phyloP scores from a whole-genome alignment of 768 basidiomycete species.

The Rhizopogon rudus region DNA sequence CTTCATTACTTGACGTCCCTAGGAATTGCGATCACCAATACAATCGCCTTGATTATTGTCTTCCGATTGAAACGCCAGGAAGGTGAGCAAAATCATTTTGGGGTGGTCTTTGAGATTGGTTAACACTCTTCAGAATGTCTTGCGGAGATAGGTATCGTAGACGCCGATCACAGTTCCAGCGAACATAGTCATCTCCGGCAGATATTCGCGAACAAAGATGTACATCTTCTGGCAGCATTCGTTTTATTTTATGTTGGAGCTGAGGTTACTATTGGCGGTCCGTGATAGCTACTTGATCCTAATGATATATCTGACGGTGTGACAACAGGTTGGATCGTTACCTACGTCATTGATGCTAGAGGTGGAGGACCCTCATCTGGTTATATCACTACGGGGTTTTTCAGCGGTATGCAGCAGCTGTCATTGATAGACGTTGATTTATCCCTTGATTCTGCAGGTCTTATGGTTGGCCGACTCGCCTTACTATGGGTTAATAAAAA shows the following conservation, averaged over 20 bases:
- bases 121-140: slow-evolving; percentile 42
- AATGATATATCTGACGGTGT: background rate
- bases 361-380: slow-evolving; percentile 44
- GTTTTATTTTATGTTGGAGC: slow-evolving; percentile 65
- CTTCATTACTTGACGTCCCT: slow-evolving; percentile 74
- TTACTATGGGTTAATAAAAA: slow-evolving; percentile 54
- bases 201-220: slow-evolving; percentile 46
- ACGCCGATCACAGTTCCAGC: slow-evolving; percentile 30
- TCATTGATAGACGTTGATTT: background rate
- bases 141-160: slow-evolving; percentile 44
- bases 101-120: background rate
- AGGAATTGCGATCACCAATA: slow-evolving; percentile 58
- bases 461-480: slow-evolving; percentile 50
- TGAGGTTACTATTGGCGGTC: slow-evolving; percentile 48
- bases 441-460: slow-evolving; percentile 30
- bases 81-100: slow-evolving; percentile 34
- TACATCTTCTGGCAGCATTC: slow-evolving; percentile 62
- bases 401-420: slow-evolving; percentile 37
- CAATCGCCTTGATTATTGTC: slow-evolving; percentile 43
- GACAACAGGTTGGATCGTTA: slow-evolving; percentile 62
- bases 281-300: background rate
- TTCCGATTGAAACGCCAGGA: slow-evolving; percentile 73
- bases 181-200: slow-evolving; percentile 39
- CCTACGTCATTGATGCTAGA: slow-evolving; percentile 43
- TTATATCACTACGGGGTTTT: slow-evolving; percentile 50